Base-by-base conservation (phyloP, 495 filamentous ascomycete species). In the Paragyromitra xinjiangensis region DNA sequence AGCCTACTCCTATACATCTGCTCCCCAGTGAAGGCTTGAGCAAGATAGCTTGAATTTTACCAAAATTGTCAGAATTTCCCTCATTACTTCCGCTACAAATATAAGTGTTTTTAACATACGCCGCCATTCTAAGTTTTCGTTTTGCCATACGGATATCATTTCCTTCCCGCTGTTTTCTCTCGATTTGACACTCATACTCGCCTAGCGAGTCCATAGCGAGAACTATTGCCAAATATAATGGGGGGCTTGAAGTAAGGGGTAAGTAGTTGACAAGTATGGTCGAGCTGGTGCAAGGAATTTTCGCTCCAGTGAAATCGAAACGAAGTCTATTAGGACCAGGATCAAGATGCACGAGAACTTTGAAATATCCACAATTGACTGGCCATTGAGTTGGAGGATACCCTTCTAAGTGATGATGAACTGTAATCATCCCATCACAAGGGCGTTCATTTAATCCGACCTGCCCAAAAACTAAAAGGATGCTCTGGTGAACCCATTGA, bases 371-470 rank as follows among this genome's bases (percentile, higher is more conserved):
- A 61, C 90, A 88, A 75, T 84, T 89, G 59, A 93, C 91, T 19
- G 91, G 92, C 92, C 92, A 94, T 75, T 85, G 83, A 26, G 88
- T 90, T 42, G 88, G 83, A 26, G 91, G 91, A 59, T 81, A 81
- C 4, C 84, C 89, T 82, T 97, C 93, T 81, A 96, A 90, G 75
- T 93, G 90, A 71, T 95, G 92, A 80, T 86, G 90, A 67, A 97
- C 88, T 7, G 90, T 94, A 58, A 98, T 78, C 44, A 83, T 91
- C 63, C 95, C 95, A 80, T 97, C 94, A 67, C 94, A 84, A 77
- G 89, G 87, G 78, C 88, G 90, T 71, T 91, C 80, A 24, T 75
- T 3, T 51, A 71, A 34, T 42, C 79, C 80, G 34, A 79, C 80
- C 55, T 81, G 74, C 24, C 80, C 80, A 72, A 78, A 78, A 2